Conservation (phyloP, 139 green algal species). For the Chlorella vulgaris region DNA sequence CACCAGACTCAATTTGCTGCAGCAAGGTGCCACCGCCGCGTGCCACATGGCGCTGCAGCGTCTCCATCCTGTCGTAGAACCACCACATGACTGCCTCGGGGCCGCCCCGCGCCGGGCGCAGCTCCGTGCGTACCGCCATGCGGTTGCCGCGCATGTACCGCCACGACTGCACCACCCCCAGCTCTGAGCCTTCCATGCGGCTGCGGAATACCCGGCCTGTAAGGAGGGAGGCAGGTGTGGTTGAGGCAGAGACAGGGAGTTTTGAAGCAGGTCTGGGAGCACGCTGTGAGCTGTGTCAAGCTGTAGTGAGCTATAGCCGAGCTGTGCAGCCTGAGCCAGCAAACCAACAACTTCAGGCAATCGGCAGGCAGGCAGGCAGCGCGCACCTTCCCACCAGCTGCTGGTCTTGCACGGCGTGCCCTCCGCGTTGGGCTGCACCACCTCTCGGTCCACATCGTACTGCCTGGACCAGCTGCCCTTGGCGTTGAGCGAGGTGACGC, state of each 20-base stretch:
- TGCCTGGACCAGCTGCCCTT: slow-evolving; percentile 43
- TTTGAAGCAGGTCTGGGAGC: not conserved
- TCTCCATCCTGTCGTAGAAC: slow-evolving; percentile 45
- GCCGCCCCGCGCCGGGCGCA: slow-evolving; percentile 11
- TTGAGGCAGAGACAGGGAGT: not conserved
- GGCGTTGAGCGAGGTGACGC: slow-evolving; percentile 47
- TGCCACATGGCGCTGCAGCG: slow-evolving; percentile 19
- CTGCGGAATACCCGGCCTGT: slow-evolving; percentile 36
- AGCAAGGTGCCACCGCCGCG: slow-evolving; percentile 11
- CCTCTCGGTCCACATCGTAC: slow-evolving; percentile 23
- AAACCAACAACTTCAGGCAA: too few species aligned
- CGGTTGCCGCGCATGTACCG: slow-evolving; percentile 29
- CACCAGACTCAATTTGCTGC: slow-evolving; percentile 27
- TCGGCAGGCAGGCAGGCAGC: too few species aligned
- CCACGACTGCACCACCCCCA: slow-evolving; percentile 35
- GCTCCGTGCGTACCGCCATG: slow-evolving; percentile 41
- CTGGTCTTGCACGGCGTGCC: slow-evolving; percentile 32
- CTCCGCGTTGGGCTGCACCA: slow-evolving; percentile 34
- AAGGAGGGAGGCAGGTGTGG: not conserved
- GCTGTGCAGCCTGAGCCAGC: too few species aligned
- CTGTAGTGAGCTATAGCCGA: too few species aligned
- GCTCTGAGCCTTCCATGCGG: slow-evolving; percentile 36
- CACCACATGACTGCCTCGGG: not conserved
- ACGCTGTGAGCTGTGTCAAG: too few species aligned
- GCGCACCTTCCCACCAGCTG: slow-evolving; percentile 34